These are phyloP conservation scores for Coelastrella sp. DNA, from an alignment of 139 green algal species.

Conservation along the genomic window DNA sequence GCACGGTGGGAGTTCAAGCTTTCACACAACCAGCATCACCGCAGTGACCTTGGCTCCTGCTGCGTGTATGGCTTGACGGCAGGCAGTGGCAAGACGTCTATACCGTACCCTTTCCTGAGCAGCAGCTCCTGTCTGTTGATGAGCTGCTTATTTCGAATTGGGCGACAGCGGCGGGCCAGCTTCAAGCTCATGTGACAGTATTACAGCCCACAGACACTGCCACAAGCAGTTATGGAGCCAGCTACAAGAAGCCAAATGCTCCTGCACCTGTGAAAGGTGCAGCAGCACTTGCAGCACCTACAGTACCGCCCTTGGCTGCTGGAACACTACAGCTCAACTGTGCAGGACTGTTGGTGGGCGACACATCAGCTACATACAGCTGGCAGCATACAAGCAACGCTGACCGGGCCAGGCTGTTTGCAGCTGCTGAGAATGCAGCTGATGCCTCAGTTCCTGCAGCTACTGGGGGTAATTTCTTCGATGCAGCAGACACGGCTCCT, in stretches of 20 bases:
- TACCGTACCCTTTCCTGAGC: not conserved
- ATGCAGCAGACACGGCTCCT: too few species aligned
- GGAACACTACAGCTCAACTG: conserved; percentile 25
- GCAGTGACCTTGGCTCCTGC: too few species aligned
- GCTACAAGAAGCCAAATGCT: not conserved
- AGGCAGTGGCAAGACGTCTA: conserved; percentile 23
- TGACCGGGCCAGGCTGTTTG: not conserved
- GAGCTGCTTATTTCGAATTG: conserved; percentile 12
- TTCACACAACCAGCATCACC: too few species aligned
- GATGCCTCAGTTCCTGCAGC: not conserved
- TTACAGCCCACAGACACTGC: not conserved
- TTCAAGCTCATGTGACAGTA: not conserved
- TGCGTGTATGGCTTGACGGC: not conserved
- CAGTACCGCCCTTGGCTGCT: not conserved
- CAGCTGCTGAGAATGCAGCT: conserved; percentile 1
- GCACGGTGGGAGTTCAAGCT: too few species aligned
- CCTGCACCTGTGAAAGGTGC: not conserved
- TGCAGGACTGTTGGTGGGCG: conserved; percentile 19
- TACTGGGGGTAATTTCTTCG: too few species aligned
- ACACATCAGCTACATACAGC: conserved; percentile 14
- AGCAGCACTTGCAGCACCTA: not conserved
- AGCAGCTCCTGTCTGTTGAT: not conserved
- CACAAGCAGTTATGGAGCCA: not conserved
- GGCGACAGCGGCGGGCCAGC: conserved; percentile 34
- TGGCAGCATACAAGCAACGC: not conserved